Conservation (phyloP, 2,329 filamentous ascomycete genomes). For the Cytospora piceae region DNA sequence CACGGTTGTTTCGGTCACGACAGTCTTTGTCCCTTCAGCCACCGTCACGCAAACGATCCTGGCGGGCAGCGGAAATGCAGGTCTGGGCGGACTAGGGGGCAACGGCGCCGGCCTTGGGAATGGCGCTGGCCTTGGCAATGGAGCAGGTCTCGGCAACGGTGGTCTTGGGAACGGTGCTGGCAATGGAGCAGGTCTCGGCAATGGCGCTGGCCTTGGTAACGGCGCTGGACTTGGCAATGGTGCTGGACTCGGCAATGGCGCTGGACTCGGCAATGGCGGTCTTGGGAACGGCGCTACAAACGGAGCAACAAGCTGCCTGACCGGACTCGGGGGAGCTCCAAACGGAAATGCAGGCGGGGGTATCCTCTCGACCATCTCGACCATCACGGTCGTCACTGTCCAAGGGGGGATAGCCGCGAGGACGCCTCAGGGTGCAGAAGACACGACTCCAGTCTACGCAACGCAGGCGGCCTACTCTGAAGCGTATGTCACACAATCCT, state of each 20-base stretch:
- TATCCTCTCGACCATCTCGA: conserved; percentile 29
- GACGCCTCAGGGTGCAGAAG: conserved; percentile 23
- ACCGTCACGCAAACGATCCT: conserved; percentile 15
- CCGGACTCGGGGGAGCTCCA: no score
- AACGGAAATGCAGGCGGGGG: conserved; percentile 21
- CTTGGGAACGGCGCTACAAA: neutral
- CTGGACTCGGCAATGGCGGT: conserved; percentile 24
- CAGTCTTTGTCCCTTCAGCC: conserved; percentile 10
- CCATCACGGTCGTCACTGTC: conserved; percentile 27
- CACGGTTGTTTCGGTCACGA: conserved; percentile 14
- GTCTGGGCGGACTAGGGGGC: conserved; percentile 1
- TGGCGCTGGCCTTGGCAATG: conserved; percentile 13
- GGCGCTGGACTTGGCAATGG: conserved; percentile 11
- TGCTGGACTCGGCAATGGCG: conserved; percentile 12
- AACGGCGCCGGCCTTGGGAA: conserved; percentile 12
- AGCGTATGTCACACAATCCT: conserved; percentile 27
- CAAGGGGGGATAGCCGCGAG: conserved; percentile 28
- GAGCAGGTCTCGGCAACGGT: conserved; percentile 17
- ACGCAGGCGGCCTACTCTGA: conserved; percentile 22
- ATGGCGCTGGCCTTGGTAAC: conserved; percentile 3
- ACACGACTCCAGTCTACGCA: conserved; percentile 20
- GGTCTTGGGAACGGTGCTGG: conserved; percentile 7
- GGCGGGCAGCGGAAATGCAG: neutral
- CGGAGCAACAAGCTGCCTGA: neutral
- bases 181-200: neutral